Base-by-base conservation (phyloP, 257 asterid species). In the Sherardia arvensis region DNA sequence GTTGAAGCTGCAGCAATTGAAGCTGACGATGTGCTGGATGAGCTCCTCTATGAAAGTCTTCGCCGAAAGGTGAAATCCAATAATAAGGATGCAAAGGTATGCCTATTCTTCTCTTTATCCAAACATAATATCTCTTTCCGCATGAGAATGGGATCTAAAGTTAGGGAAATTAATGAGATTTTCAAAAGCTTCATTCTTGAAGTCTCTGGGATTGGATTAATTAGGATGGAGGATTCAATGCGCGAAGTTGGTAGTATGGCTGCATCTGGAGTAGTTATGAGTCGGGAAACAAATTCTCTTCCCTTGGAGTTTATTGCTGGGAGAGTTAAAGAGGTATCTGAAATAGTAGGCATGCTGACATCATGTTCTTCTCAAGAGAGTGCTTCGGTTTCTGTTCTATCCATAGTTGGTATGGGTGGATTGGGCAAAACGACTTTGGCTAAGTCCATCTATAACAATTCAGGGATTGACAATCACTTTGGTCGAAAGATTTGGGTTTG, bases 391-490 rank as follows among this genome's bases (percentile, higher is more conserved):
- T 54, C 59, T n/a, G n/a, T 11, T 10, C 11, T 54, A 4, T 54
- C 25, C 59, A 54, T 54, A 3, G 30, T 26, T 21, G 59, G 59
- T 3, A 4, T 12, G 59, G 25, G 59, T 11, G 59, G 59, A 21
- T 54, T 54, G 20, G 59, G 59, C 18, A 54, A 54, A 23, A 54
- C 59, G 25, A 54, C 59, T 23, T 14, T 54, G n/a, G 59, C 59
- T 4, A 54, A 54, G 10, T 7, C 11, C 14, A 8, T 54, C 20
- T 54, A 15, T 11, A 54, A 54, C 15, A 0, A 54, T 54, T 8
- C 25, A 1, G 0, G 18, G 28, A 23, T 53, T 7, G n/a, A 14
- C 26, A 27, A 5, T 21, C 59, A 53, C 59, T 48, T 48, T 48
- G 54, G 12, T 22, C 6, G 2, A 48, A 48, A 10, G 21, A 53